Evolutionary conservation across 2,329 filamentous ascomycete species (phyloP), one percentile per base, ranked within the genome.

Genomic region (Hymenoscyphus infarciens): DNA sequence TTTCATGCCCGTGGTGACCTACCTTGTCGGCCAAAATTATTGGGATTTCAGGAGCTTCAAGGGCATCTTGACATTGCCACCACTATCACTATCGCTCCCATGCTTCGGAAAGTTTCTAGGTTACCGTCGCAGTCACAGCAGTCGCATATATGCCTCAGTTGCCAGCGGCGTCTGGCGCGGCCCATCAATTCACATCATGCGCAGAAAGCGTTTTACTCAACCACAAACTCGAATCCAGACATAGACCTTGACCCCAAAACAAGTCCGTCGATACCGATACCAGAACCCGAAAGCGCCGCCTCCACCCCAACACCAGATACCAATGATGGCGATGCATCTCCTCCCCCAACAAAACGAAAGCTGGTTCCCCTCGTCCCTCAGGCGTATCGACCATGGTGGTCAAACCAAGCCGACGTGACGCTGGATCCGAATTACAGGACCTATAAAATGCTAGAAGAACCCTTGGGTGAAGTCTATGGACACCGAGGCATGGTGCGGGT

Each of bases 141-240:
- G 33, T 62, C 68, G 62, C 69, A 73, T 60, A 67, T 74, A 68
- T 75, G 73, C 68, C 67, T 74, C 56, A 68, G 71, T 67, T 75
- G 73, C 61, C 71, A 71, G 62, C 58, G 66, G 53, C 64, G 62
- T 59, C 68, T 73, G 59, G 66, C 66, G 27, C 65, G 64, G 61
- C 67, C 61, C 5, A 22, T 52, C 45, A 52, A 25, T 52, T 1
- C 8, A 52, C 13, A 22, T 25, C 19, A 25, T 52, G 19, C 19
- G 10, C 45, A 10, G 19, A 52, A 52, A 22, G 25, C 45, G 8
- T 52, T 52, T 8, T 52, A 52, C 22, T 52, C 45, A 19, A 52
- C 35, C 35, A 38, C 19, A 52, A 22, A 22, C 45, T 52, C 45
- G 10, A 52, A 52, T 25, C 19, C 19, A 13, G 45, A 52, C 45